Evolutionary conservation across 345 rosid species (phyloP), one percentile per base, ranked within the genome.

Genomic region (Melaleuca alternifolia): DNA sequence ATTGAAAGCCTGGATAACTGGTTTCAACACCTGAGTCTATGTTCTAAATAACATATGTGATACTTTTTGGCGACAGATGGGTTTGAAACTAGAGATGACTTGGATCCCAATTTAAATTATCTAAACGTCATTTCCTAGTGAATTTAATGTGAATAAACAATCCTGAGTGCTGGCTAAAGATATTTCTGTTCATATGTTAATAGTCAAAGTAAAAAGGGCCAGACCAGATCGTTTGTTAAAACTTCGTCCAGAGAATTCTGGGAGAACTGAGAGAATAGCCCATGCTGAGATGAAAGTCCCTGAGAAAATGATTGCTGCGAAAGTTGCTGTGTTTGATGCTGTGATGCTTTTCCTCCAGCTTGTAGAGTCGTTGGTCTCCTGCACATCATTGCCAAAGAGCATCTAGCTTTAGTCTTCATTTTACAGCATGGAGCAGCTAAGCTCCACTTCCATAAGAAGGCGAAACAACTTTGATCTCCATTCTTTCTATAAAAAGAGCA

Each of bases 291-390:
- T 57, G 99, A 94, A 87, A 90, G 87, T 50, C 99, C 99, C 89
- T 93, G 99, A 15, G 99, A 96, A 87, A 93, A 92, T 7, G 98
- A 98, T 85, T 96, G 99, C 86, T 93, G 98, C 18, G 96, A 94
- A 57, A 86, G 92, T 76, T 88, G 93, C 86, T 94, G 98, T 1
- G 96, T 92, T 81, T 94, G 91, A 88, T 88, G 85, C 92, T 94
- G 98, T 37, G 98, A 94, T 53, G 95, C 84, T 89, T 93, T 97
- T 50, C 90, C 88, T 87, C 92, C 93, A 86, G 84, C 87, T 54
- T 90, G 88, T 33, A 79, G 85, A 62, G 90, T 76, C 83, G 90
- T 91, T 85, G 94, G 88, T 89, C 96, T 93, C 93, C 99, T 96
- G 89, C 85, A 85, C 10, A 48, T 88, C 24, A 54, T 18, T n/a